These are phyloP conservation scores for Orbilia oligospora DNA, from an alignment of 2,329 filamentous ascomycete species.

Conservation along the genomic window DNA sequence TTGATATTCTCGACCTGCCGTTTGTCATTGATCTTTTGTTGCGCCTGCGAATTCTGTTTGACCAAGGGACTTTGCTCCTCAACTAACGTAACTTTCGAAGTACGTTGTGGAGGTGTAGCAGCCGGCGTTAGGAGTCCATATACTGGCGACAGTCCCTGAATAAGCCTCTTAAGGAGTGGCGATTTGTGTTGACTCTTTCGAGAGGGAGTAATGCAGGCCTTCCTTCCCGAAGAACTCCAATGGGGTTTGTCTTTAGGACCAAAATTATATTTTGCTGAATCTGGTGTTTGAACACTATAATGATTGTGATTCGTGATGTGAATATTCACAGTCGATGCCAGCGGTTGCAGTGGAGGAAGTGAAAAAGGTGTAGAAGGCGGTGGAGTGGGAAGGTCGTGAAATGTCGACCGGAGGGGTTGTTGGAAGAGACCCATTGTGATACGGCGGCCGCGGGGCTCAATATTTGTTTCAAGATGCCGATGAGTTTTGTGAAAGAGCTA, in stretches of 20 bases:
- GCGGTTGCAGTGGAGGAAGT: conserved; percentile 19
- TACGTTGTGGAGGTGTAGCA: conserved; percentile 14
- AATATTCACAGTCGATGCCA: conserved; percentile 51
- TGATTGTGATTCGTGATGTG: conserved; percentile 54
- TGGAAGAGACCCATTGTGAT: conserved; percentile 51
- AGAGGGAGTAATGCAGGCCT: background rate
- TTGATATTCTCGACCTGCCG: background rate
- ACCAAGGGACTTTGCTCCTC: conserved; percentile 20
- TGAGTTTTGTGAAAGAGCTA: conserved; percentile 14
- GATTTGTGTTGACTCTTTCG: conserved; percentile 32
- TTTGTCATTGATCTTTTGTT: background rate
- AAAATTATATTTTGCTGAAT: conserved; percentile 22
- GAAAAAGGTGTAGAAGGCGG: conserved; percentile 48
- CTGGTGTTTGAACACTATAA: conserved; percentile 34
- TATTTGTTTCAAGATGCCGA: conserved; percentile 43
- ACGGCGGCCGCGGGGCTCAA: background rate
- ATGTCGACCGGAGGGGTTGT: conserved; percentile 26
- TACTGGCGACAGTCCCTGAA: conserved; percentile 42
- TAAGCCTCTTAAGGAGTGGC: conserved; percentile 44
- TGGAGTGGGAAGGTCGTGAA: conserved; percentile 31
- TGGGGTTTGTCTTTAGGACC: conserved; percentile 1
- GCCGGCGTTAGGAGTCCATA: conserved; percentile 38
- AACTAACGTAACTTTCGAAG: conserved; percentile 21
- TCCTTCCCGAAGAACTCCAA: conserved; percentile 16
- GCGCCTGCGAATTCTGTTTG: conserved; percentile 1